Conservation (phyloP, 2,329 filamentous ascomycete genomes). For the Aaosphaeria pasadenensis region DNA sequence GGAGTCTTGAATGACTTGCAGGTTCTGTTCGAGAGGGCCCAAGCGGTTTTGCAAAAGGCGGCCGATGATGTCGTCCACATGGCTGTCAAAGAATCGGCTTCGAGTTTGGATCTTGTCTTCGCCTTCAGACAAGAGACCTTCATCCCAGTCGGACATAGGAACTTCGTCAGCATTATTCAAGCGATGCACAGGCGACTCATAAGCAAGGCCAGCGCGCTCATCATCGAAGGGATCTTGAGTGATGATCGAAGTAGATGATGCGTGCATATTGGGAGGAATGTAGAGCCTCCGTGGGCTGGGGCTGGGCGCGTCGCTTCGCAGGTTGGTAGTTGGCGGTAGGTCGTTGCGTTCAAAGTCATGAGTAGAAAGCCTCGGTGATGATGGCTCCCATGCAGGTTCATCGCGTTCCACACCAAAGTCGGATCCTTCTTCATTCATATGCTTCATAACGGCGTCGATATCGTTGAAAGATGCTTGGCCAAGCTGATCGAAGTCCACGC, state of each 20-base stretch:
- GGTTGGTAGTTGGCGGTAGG: conserved; percentile 37
- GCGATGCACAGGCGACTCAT: conserved; percentile 59
- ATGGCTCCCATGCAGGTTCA: conserved; percentile 42
- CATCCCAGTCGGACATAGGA: conserved; percentile 88
- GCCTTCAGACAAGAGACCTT: conserved; percentile 69
- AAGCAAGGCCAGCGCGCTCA: conserved; percentile 55
- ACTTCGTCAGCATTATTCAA: conserved; percentile 63
- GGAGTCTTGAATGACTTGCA: conserved; percentile 71
- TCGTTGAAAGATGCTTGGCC: conserved; percentile 66
- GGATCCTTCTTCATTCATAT: conserved; percentile 71
- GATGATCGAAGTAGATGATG: conserved; percentile 35
- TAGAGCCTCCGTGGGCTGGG: conserved; percentile 62
- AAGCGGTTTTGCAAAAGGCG: conserved; percentile 73
- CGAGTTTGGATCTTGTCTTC: conserved; percentile 79
- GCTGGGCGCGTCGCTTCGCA: conserved; percentile 69
- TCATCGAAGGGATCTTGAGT: conserved; percentile 60
- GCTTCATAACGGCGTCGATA: conserved; percentile 89
- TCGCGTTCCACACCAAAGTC: conserved; percentile 70
- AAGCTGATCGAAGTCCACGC: conserved; percentile 32
- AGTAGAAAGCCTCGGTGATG: conserved; percentile 30
- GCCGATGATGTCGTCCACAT: conserved; percentile 83
- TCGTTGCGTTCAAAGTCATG: conserved; percentile 29
- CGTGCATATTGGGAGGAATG: conserved; percentile 21
- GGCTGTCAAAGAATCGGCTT: conserved; percentile 85
- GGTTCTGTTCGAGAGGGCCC: conserved; percentile 74